Conservation (phyloP, 352 stramenopile genomes). For the Albugo laibachii region DNA sequence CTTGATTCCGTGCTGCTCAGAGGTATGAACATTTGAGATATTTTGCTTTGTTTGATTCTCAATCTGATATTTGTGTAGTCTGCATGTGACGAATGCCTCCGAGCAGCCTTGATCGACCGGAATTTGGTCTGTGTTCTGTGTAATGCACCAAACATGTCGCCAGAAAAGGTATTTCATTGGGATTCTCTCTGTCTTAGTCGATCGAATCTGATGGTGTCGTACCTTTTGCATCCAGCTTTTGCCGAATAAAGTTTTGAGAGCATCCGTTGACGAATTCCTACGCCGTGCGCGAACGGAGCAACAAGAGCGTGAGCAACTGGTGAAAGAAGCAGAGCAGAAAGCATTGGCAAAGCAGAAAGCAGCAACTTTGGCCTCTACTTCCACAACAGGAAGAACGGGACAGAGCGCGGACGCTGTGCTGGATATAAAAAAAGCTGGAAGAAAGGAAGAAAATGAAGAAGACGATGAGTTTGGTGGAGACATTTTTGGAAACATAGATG, state of each 20-base stretch:
- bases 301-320: slow-evolving; percentile 64
- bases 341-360: slow-evolving; percentile 62
- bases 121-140: slow-evolving; percentile 70
- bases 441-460: slow-evolving; percentile 44
- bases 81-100: slow-evolving; percentile 66
- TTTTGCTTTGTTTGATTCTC: slow-evolving; percentile 3
- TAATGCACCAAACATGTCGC: slow-evolving; percentile 63
- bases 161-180: slow-evolving; percentile 26
- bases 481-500: slow-evolving; percentile 53
- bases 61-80: slow-evolving; percentile 17
- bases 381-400: slow-evolving; percentile 21
- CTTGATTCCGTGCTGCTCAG: slow-evolving; percentile 75
- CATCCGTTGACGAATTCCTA: slow-evolving; percentile 72
- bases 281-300: slow-evolving; percentile 53
- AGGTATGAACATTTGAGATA: slow-evolving; percentile 24
- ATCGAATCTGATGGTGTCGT: neutral
- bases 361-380: slow-evolving; percentile 26
- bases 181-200: neutral
- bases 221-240: slow-evolving; percentile 15
- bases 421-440: slow-evolving; percentile 65
- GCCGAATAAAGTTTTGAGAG: slow-evolving; percentile 63
- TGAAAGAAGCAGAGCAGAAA: slow-evolving; percentile 72
- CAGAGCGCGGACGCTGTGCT: slow-evolving; percentile 66
- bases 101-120: slow-evolving; percentile 47
- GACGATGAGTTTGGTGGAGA: slow-evolving; percentile 75